phyloP scores from a whole-genome alignment of 164 flowering plant genomes.

The Kingdonia uniflora region DNA sequence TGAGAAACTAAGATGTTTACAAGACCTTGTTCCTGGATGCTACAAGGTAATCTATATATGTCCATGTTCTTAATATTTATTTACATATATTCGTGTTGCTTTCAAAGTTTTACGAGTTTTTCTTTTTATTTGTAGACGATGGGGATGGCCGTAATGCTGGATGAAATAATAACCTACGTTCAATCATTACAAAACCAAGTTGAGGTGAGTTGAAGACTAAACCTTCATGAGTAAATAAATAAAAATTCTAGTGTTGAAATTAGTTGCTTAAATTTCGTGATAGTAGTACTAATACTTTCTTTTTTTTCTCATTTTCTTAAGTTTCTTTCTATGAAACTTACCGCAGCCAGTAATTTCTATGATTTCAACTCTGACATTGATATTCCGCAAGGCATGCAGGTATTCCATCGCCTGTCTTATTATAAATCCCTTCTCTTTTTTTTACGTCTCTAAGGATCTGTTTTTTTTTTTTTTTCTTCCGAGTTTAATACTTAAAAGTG shows the following conservation, averaged over 20 bases:
- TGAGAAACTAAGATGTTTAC: constrained; percentile 46
- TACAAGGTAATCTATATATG: constrained; percentile 43
- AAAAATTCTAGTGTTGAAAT: too few species aligned
- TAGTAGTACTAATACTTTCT: background rate
- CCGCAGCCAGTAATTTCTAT: constrained; percentile 47
- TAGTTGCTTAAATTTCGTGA: background rate
- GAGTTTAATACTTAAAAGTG: too few species aligned
- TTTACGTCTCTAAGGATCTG: too few species aligned
- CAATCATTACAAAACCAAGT: constrained; percentile 53
- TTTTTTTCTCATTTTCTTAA: constrained; percentile 7
- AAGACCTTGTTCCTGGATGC: constrained; percentile 66
- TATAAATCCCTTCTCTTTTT: too few species aligned
- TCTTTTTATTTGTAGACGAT: constrained; percentile 35
- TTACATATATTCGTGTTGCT: too few species aligned
- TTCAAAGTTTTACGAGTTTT: too few species aligned
- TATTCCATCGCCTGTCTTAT: background rate
- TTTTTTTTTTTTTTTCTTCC: too few species aligned
- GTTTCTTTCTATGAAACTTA: constrained; percentile 65
- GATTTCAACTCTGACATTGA: constrained; percentile 45
- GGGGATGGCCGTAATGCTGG: constrained; percentile 79
- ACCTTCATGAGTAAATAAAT: background rate
- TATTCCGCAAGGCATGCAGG: constrained; percentile 26
- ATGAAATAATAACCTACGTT: constrained; percentile 49
- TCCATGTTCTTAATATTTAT: too few species aligned
- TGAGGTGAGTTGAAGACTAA: constrained; percentile 34